Conservation (phyloP, 192 early-diverging fungal species). For the Rhizophagus clarus region DNA sequence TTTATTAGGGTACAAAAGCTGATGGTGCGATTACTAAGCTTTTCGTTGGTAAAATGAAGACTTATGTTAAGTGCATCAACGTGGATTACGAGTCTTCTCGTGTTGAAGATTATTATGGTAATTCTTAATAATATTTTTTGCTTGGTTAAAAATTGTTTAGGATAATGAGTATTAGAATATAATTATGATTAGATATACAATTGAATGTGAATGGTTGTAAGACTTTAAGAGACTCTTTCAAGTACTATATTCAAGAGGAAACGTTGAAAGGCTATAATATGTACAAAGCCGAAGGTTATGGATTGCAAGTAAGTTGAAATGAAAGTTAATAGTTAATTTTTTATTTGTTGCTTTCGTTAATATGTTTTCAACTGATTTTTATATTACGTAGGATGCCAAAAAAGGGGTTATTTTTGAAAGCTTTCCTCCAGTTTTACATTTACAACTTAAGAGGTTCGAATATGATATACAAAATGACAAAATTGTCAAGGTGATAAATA, state of each 20-base stretch:
- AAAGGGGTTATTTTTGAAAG: constrained; percentile 95
- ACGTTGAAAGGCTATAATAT: constrained; percentile 96
- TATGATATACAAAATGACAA: constrained; percentile 90
- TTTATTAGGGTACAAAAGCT: constrained; percentile 71
- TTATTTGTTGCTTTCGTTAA: background rate
- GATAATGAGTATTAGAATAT: background rate
- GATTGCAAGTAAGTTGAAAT: constrained; percentile 64
- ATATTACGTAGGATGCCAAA: constrained; percentile 68
- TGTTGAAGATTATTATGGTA: constrained; percentile 92
- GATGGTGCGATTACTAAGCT: constrained; percentile 90
- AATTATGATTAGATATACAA: constrained; percentile 78
- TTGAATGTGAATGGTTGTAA: constrained; percentile 95
- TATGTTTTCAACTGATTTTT: background rate
- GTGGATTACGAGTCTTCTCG: constrained; percentile 95
- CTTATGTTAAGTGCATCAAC: constrained; percentile 93
- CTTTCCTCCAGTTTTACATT: constrained; percentile 92
- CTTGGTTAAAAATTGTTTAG: background rate
- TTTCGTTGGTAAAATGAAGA: constrained; percentile 98
- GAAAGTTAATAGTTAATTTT: background rate
- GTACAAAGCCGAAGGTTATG: constrained; percentile 92
- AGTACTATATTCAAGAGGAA: constrained; percentile 87
- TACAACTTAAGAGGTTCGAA: constrained; percentile 98
- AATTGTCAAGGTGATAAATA: constrained; percentile 77
- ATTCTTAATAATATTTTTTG: background rate
- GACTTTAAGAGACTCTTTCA: constrained; percentile 86